Evolutionary conservation across 805 yeast species (phyloP).

Genomic region (Limtongia smithiae): DNA sequence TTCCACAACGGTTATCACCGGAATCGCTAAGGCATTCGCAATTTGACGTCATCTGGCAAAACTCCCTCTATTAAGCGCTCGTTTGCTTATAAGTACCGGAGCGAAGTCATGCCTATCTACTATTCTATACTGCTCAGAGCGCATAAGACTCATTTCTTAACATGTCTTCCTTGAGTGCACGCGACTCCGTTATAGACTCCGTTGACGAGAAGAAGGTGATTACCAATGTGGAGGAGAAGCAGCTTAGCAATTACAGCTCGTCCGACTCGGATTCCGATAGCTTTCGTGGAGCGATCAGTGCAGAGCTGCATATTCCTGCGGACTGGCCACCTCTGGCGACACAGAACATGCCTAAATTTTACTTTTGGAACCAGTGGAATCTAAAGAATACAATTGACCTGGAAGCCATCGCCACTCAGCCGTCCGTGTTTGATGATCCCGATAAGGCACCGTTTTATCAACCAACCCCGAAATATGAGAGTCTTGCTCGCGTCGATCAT

Average conservation of each 20-base stretch:
- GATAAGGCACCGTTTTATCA: slow-evolving; percentile 7
- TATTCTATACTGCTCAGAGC: no score
- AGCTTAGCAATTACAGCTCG: background rate
- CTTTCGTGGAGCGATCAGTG: slow-evolving; percentile 6
- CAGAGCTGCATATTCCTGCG: slow-evolving; percentile 15
- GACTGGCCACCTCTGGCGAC: slow-evolving; percentile 26
- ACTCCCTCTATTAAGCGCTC: no score
- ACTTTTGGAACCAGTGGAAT: slow-evolving; percentile 17
- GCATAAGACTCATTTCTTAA: no score
- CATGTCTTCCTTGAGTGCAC: no score
- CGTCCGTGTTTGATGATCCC: slow-evolving; percentile 29
- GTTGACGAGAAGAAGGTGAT: slow-evolving; percentile 16
- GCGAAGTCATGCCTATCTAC: no score
- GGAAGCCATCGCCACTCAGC: slow-evolving; percentile 15
- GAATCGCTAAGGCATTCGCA: no score
- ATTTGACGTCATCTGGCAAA: no score
- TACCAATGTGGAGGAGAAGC: background rate
- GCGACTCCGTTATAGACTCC: no score
- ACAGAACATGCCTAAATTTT: slow-evolving; percentile 11
- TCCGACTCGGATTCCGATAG: slow-evolving; percentile 7
- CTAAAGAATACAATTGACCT: slow-evolving; percentile 9
- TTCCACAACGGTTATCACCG: no score
- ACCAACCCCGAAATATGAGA: slow-evolving; percentile 22
- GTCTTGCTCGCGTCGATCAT: slow-evolving; percentile 51
- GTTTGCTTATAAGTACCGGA: no score